Conservation (phyloP, 345 rosid genomes). For the Linum lewisii region DNA sequence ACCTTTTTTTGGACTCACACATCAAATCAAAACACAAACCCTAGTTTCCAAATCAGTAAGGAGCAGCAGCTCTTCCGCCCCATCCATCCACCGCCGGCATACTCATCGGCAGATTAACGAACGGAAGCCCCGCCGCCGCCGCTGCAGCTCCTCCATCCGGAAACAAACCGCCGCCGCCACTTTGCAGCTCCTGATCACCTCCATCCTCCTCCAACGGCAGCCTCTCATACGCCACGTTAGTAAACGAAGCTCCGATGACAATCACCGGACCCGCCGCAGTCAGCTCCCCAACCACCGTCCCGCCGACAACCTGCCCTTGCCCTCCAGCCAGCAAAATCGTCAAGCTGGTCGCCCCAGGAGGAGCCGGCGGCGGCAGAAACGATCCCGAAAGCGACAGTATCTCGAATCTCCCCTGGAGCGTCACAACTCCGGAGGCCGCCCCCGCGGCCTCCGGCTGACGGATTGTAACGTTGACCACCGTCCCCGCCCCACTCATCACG, state of each 20-base stretch:
- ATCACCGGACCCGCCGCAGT: conserved; percentile 91
- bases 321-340: conserved; percentile 79
- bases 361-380: conserved; percentile 92
- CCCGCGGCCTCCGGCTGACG: conserved; percentile 77
- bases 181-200: conserved; percentile 53
- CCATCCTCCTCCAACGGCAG: conserved; percentile 82
- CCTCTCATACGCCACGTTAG: conserved; percentile 91
- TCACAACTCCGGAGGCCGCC: conserved; percentile 62
- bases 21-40: not conserved
- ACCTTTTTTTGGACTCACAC: not conserved
- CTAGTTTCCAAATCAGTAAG: not conserved
- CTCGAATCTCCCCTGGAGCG: conserved; percentile 87
- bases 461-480: conserved; percentile 82
- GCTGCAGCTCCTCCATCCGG: conserved; percentile 27
- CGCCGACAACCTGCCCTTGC: conserved; percentile 92
- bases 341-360: conserved; percentile 87
- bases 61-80: conserved; percentile 27
- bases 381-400: conserved; percentile 85
- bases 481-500: conserved; percentile 74
- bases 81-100: conserved; percentile 83
- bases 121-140: conserved; percentile 59
- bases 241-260: conserved; percentile 81
- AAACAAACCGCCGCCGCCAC: conserved; percentile 33
- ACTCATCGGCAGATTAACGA: conserved; percentile 74
- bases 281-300: conserved; percentile 89